phyloP scores from a whole-genome alignment of 2,329 filamentous ascomycete species.

The Blastomyces silverae region DNA sequence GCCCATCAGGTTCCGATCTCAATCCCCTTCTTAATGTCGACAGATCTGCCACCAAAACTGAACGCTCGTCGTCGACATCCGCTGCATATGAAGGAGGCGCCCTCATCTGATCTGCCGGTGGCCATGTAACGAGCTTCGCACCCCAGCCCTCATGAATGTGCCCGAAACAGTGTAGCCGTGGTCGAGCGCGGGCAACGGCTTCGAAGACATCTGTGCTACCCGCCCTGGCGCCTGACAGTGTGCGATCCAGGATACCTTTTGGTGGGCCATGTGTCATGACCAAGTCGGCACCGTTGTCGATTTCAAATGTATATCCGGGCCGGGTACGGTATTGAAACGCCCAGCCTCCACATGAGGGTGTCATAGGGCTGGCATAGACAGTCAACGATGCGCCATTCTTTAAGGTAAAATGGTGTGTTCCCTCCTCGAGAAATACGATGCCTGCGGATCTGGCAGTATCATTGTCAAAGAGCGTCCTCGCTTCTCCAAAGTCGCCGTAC shows the following conservation, averaged over 20 bases:
- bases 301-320: neutral
- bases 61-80: slow-evolving; percentile 42
- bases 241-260: slow-evolving; percentile 4
- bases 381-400: slow-evolving; percentile 5
- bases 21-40: slow-evolving; percentile 19
- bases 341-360: slow-evolving; percentile 8
- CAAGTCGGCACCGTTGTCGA: slow-evolving; percentile 1
- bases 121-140: slow-evolving; percentile 49
- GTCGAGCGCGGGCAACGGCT: slow-evolving; percentile 25
- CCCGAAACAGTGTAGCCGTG: slow-evolving; percentile 38
- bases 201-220: slow-evolving; percentile 7
- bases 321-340: neutral
- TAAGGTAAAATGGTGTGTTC: slow-evolving; percentile 1
- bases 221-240: neutral
- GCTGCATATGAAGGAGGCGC: slow-evolving; percentile 42
- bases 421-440: slow-evolving; percentile 9
- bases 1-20: neutral
- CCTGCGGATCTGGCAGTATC: neutral
- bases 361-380: slow-evolving; percentile 5
- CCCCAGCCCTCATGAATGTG: slow-evolving; percentile 52
- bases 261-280: slow-evolving; percentile 1
- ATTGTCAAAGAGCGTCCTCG: neutral
- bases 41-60: slow-evolving; percentile 35
- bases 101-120: slow-evolving; percentile 22
- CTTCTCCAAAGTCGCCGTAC: slow-evolving; percentile 6